Evolutionary conservation across 495 filamentous ascomycete species (phyloP).

Genomic region (Penicillium lagena): DNA sequence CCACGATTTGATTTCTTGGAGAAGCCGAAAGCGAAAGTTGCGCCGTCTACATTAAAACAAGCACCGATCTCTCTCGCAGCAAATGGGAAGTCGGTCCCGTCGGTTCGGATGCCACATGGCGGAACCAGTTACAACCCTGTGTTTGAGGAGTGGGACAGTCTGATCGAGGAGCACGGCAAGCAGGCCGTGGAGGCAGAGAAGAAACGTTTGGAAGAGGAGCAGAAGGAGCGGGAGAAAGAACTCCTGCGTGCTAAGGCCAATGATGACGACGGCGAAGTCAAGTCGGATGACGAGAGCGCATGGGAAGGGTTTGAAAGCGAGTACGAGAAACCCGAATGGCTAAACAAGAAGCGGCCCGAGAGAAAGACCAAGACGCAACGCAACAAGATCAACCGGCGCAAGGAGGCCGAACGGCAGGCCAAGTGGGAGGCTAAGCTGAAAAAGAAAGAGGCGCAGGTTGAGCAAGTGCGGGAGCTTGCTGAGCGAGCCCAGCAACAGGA

Average conservation of each 20-base stretch:
- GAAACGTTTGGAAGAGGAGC: constrained; percentile 62
- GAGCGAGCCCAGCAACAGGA: constrained; percentile 57
- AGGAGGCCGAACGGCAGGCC: constrained; percentile 70
- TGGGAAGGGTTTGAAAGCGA: constrained; percentile 83
- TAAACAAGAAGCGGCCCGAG: constrained; percentile 65
- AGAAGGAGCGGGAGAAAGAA: constrained; percentile 51
- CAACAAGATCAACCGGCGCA: constrained; percentile 80
- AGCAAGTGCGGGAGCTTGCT: constrained; percentile 58
- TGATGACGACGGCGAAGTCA: constrained; percentile 59
- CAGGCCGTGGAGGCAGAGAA: constrained; percentile 75
- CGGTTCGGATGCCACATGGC: constrained; percentile 70
- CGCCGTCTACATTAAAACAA: constrained; percentile 68
- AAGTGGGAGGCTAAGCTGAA: constrained; percentile 68
- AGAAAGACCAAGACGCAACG: constrained; percentile 81
- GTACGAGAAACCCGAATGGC: constrained; percentile 52
- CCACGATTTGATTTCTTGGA: constrained; percentile 54
- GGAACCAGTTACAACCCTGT: constrained; percentile 88
- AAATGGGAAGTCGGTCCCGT: constrained; percentile 67
- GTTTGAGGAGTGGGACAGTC: constrained; percentile 74
- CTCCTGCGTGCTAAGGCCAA: constrained; percentile 52
- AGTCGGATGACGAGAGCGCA: constrained; percentile 76
- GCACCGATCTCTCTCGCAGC: constrained; percentile 74
- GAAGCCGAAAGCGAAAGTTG: constrained; percentile 56
- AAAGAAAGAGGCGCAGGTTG: constrained; percentile 57
- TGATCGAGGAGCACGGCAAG: constrained; percentile 65